Evolutionary conservation across 495 filamentous ascomycete species (phyloP).

Genomic region (Lasiosphaeria ovina): DNA sequence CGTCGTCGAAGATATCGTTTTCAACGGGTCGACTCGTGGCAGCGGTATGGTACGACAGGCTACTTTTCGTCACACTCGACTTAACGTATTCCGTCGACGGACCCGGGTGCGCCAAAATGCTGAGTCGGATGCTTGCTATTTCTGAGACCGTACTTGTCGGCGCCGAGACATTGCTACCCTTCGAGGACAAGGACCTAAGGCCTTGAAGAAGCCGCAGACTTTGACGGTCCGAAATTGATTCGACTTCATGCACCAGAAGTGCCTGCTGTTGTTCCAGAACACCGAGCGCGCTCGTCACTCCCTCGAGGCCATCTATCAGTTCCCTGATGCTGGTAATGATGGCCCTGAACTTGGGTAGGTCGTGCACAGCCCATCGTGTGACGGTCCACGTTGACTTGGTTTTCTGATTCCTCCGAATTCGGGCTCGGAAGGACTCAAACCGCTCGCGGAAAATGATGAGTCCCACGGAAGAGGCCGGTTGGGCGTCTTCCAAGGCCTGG

Average conservation of each 20-base stretch:
- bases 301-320: too few species aligned
- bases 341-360: constrained; percentile 19
- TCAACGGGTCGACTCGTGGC: not conserved
- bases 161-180: not conserved
- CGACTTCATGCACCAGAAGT: not conserved
- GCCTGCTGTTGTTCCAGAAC: not conserved
- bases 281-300: not conserved
- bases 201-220: not conserved
- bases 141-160: not conserved
- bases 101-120: not conserved
- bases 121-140: not conserved
- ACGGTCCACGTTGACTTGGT: constrained; percentile 14
- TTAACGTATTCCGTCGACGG: not conserved
- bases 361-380: constrained; percentile 25
- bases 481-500: not conserved
- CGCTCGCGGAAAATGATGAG: not conserved
- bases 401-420: constrained; percentile 18
- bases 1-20: not conserved
- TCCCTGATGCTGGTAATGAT: too few species aligned
- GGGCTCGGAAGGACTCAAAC: constrained; percentile 8
- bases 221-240: not conserved
- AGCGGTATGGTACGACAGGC: not conserved
- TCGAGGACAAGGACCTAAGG: too few species aligned
- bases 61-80: not conserved
- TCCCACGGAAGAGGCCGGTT: not conserved